Evolutionary conservation across 495 filamentous ascomycete genomes (phyloP).

Genomic region (Aspergillus haitiensis): DNA sequence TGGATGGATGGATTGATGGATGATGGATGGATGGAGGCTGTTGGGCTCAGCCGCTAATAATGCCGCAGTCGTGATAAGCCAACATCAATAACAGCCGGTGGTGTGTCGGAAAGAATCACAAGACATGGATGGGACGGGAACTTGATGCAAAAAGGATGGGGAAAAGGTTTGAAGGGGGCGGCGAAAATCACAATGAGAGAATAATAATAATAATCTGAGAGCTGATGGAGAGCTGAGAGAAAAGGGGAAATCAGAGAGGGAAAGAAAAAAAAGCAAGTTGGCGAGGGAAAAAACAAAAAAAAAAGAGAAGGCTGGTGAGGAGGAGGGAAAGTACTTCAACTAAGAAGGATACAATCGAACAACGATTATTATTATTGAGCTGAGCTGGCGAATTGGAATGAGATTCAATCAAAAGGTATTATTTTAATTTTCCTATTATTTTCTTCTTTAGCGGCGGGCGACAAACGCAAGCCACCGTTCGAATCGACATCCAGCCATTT

Average conservation of each 20-base stretch:
- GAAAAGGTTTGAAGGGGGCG: background rate
- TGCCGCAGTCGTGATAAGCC: slow-evolving; percentile 10
- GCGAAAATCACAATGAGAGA: slow-evolving; percentile 5
- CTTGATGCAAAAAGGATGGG: slow-evolving; percentile 1
- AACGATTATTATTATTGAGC: background rate
- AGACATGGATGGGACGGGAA: slow-evolving; percentile 9
- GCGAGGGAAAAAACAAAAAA: slow-evolving; percentile 11
- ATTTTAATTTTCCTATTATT: background rate
- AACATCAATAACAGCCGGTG: slow-evolving; percentile 8
- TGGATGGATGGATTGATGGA: slow-evolving; percentile 5
- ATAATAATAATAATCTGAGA: slow-evolving; percentile 10
- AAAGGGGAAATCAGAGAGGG: background rate
- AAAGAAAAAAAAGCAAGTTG: slow-evolving; percentile 19
- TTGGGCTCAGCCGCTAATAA: slow-evolving; percentile 18
- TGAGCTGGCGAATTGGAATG: slow-evolving; percentile 12
- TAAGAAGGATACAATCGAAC: slow-evolving; percentile 14
- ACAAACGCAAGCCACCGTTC: slow-evolving; percentile 10
- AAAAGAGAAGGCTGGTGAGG: slow-evolving; percentile 22
- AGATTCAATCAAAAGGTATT: slow-evolving; percentile 12
- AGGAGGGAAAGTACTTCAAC: slow-evolving; percentile 18
- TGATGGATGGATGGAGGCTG: slow-evolving; percentile 9
- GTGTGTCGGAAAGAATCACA: slow-evolving; percentile 5
- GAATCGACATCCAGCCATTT: slow-evolving; percentile 17
- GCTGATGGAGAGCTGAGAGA: slow-evolving; percentile 6
- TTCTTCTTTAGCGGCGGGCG: slow-evolving; percentile 4